phyloP scores from a whole-genome alignment of 305 asterid species.

The Withania somnifera region DNA sequence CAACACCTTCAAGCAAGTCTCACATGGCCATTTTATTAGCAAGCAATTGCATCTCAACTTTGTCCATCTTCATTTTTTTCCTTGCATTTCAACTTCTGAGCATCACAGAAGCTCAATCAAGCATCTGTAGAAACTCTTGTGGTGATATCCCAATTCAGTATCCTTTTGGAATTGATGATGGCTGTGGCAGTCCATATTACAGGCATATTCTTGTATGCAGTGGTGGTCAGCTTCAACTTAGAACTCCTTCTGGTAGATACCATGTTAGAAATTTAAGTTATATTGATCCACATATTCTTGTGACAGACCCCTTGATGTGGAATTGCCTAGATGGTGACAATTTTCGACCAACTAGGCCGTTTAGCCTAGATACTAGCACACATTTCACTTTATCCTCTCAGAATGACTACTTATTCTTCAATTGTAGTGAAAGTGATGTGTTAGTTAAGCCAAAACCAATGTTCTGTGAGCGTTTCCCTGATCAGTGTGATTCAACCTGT shows the following conservation, averaged over 20 bases:
- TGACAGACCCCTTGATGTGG: slow-evolving; percentile 78
- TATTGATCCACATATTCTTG: slow-evolving; percentile 64
- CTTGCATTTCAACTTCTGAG: slow-evolving; percentile 7
- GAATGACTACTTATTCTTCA: slow-evolving; percentile 85
- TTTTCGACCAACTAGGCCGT: slow-evolving; percentile 64
- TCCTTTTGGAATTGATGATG: slow-evolving; percentile 86
- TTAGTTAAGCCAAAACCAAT: slow-evolving; percentile 58
- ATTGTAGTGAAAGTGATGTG: slow-evolving; percentile 57
- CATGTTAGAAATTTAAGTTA: slow-evolving; percentile 52
- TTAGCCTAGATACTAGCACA: slow-evolving; percentile 76
- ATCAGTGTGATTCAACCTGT: slow-evolving; percentile 83
- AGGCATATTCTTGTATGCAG: slow-evolving; percentile 55
- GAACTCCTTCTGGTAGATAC: slow-evolving; percentile 78
- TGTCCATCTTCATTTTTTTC: not conserved
- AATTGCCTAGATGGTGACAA: slow-evolving; percentile 44
- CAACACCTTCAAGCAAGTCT: not conserved
- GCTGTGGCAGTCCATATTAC: slow-evolving; percentile 82
- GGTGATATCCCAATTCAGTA: slow-evolving; percentile 59
- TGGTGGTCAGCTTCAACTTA: slow-evolving; percentile 37
- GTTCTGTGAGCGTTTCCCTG: slow-evolving; percentile 76
- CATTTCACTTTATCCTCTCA: slow-evolving; percentile 52
- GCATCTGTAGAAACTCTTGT: slow-evolving; percentile 54
- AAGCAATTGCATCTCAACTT: not conserved
- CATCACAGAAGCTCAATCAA: slow-evolving; percentile 29
- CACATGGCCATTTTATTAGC: not conserved